Conservation (phyloP, 768 basidiomycete genomes). For the Naematelia encephala region DNA sequence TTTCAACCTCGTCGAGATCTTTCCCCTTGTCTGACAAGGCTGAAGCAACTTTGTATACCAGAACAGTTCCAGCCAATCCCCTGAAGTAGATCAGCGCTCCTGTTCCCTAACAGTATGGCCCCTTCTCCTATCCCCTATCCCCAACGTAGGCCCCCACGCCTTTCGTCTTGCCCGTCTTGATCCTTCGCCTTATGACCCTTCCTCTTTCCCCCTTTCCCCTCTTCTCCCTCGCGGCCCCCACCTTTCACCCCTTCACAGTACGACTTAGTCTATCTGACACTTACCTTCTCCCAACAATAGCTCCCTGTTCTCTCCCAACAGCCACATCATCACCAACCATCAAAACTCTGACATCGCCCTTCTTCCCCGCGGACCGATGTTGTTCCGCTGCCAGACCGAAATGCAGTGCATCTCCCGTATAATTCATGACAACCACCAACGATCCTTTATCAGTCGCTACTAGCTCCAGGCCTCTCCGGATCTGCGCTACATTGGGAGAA, state of each 20-base stretch:
- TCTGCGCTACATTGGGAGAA: conserved; percentile 80
- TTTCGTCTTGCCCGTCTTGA: too few relatives aligned
- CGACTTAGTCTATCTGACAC: conserved; percentile 1
- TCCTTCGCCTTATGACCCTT: too few relatives aligned
- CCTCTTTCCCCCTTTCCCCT: too few relatives aligned
- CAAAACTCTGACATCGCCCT: conserved; percentile 46
- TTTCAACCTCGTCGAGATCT: conserved; percentile 48
- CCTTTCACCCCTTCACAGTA: background rate
- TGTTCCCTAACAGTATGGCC: background rate
- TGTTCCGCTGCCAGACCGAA: conserved; percentile 53
- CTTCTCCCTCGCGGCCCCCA: too few relatives aligned
- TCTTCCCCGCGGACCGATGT: conserved; percentile 32
- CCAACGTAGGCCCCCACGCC: too few relatives aligned
- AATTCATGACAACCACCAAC: conserved; percentile 47
- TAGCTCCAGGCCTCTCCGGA: conserved; percentile 71
- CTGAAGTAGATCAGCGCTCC: conserved; percentile 7
- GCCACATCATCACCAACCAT: conserved; percentile 54
- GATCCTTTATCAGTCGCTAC: conserved; percentile 52
- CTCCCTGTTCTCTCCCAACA: conserved; percentile 51
- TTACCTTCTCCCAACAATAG: conserved; percentile 52
- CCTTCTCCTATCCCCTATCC: too few relatives aligned
- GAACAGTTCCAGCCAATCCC: conserved; percentile 52
- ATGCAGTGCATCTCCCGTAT: conserved; percentile 53
- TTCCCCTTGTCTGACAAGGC: conserved; percentile 50
- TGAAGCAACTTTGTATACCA: conserved; percentile 53